Percentiles rank a stretch among this genome's conserved stretches.
These are phyloP conservation scores for Phytophthora pini DNA, from an alignment of 352 stramenopile genomes.

Conservation along the genomic window DNA sequence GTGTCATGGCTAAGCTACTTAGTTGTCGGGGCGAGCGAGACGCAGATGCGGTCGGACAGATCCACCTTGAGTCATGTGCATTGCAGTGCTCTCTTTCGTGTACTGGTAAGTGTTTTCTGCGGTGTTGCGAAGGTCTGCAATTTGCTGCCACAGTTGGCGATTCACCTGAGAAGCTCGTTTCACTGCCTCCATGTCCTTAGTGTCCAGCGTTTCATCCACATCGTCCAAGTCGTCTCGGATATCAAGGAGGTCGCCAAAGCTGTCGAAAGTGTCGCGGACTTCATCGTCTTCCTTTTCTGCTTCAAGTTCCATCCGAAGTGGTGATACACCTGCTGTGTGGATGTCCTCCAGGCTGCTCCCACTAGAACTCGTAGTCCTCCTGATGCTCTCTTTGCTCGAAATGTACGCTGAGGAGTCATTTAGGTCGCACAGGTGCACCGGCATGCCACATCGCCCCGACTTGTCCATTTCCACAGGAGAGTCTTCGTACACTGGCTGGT, in stretches of 20 bases:
- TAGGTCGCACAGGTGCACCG: slow-evolving; percentile 29
- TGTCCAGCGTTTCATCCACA: slow-evolving; percentile 50
- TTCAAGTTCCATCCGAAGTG: slow-evolving; percentile 24
- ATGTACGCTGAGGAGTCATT: slow-evolving; percentile 20
- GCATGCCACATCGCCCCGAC: slow-evolving; percentile 12
- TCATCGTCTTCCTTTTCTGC: slow-evolving; percentile 32
- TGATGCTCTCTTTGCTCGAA: slow-evolving; percentile 41
- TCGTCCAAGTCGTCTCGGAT: slow-evolving; percentile 42
- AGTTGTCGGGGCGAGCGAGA: slow-evolving; percentile 7
- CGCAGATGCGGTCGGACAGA: slow-evolving; percentile 13
- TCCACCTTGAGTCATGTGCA: slow-evolving; percentile 40
- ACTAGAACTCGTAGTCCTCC: slow-evolving; percentile 42
- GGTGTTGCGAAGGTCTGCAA: slow-evolving; percentile 49
- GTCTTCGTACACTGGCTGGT: slow-evolving; percentile 15
- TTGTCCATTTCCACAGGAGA: slow-evolving; percentile 31
- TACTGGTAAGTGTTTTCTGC: slow-evolving; percentile 62
- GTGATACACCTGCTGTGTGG: slow-evolving; percentile 10
- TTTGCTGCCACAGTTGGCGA: slow-evolving; percentile 53
- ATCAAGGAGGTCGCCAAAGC: slow-evolving; percentile 38
- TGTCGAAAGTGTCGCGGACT: slow-evolving; percentile 40
- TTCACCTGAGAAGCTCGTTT: slow-evolving; percentile 36
- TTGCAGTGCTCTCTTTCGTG: slow-evolving; percentile 48
- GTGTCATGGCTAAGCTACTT: slow-evolving; percentile 15
- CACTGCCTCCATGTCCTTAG: slow-evolving; percentile 47
- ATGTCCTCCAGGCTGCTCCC: slow-evolving; percentile 37